phyloP scores from a whole-genome alignment of 139 green algal species.

The Coelastrella sp. region DNA sequence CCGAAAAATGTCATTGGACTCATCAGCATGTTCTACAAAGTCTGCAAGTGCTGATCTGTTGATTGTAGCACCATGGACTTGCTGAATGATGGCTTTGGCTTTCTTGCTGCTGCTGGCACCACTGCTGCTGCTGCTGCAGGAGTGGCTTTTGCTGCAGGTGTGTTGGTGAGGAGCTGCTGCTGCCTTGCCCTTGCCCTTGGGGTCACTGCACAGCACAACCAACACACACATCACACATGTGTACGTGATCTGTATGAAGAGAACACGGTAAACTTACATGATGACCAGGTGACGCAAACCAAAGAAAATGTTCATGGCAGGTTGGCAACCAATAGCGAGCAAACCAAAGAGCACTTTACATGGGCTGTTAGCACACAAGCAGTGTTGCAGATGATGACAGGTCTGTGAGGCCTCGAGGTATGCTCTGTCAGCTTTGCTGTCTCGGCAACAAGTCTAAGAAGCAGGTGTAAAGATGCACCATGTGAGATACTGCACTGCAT shows the following conservation, averaged over 20 bases:
- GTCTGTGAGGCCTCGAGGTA: no score
- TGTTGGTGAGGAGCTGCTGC: background rate
- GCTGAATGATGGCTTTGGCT: background rate
- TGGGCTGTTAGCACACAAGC: no score
- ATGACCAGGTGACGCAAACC: no score
- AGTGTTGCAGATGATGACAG: no score
- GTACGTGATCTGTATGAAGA: background rate
- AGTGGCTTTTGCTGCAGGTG: conserved; percentile 1
- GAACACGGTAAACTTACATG: background rate
- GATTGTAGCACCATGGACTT: conserved; percentile 36
- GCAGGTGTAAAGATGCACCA: no score
- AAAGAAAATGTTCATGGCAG: no score
- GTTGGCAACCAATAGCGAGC: no score
- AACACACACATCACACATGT: background rate
- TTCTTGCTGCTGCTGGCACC: conserved; percentile 44
- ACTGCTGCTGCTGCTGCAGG: conserved; percentile 29
- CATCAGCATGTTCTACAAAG: conserved; percentile 75
- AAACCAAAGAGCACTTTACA: no score
- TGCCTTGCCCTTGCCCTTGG: conserved; percentile 9
- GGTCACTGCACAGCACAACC: background rate
- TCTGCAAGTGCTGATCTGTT: conserved; percentile 51
- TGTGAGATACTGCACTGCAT: no score
- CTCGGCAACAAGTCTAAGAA: no score
- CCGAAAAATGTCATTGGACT: conserved; percentile 85
- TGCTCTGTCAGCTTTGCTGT: no score